Percentiles rank a stretch among this genome's conserved stretches.
Conservation (phyloP, 208 protist species). For the Wallacemonas sp. region DNA sequence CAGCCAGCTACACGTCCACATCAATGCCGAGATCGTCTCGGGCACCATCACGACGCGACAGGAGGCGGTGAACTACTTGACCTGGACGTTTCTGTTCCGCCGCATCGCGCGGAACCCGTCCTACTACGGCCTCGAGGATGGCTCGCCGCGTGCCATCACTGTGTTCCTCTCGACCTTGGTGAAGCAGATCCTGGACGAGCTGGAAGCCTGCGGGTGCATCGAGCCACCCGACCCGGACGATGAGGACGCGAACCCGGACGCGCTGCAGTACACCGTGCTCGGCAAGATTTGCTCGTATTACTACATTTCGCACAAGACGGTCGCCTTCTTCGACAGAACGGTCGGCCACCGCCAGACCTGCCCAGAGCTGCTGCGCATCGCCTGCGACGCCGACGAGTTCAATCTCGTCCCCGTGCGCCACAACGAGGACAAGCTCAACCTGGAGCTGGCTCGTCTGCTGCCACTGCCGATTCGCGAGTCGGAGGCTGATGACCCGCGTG, state of each 20-base stretch:
- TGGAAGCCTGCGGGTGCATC: slow-evolving; percentile 84
- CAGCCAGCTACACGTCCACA: slow-evolving; percentile 95
- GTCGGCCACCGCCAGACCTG: slow-evolving; percentile 58
- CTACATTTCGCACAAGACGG: slow-evolving; percentile 97
- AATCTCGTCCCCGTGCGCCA: slow-evolving; percentile 96
- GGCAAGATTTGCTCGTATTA: slow-evolving; percentile 98
- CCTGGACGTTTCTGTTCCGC: slow-evolving; percentile 99
- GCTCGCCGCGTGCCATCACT: slow-evolving; percentile 79
- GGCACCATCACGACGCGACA: slow-evolving; percentile 94
- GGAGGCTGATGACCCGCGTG: slow-evolving; percentile 90
- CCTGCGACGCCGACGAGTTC: slow-evolving; percentile 96
- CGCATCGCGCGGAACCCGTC: slow-evolving; percentile 96
- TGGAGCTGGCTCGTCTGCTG: slow-evolving; percentile 66
- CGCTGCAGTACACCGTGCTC: slow-evolving; percentile 86
- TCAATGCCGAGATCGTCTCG: slow-evolving; percentile 98
- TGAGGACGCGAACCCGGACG: slow-evolving; percentile 60
- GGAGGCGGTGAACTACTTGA: slow-evolving; percentile 98
- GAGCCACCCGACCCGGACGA: slow-evolving; percentile 48
- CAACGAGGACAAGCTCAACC: slow-evolving; percentile 98
- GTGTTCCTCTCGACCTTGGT: slow-evolving; percentile 85
- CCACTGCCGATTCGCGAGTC: slow-evolving; percentile 67
- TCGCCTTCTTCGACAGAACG: slow-evolving; percentile 85
- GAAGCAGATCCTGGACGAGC: slow-evolving; percentile 76
- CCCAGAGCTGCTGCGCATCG: slow-evolving; percentile 75
- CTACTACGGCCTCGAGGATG: slow-evolving; percentile 98